A percentile compares a stretch with the other conserved stretches of the same genome.
phyloP scores from a whole-genome alignment of 2,329 filamentous ascomycete genomes.

The Hymenoscyphus fraxineus region DNA sequence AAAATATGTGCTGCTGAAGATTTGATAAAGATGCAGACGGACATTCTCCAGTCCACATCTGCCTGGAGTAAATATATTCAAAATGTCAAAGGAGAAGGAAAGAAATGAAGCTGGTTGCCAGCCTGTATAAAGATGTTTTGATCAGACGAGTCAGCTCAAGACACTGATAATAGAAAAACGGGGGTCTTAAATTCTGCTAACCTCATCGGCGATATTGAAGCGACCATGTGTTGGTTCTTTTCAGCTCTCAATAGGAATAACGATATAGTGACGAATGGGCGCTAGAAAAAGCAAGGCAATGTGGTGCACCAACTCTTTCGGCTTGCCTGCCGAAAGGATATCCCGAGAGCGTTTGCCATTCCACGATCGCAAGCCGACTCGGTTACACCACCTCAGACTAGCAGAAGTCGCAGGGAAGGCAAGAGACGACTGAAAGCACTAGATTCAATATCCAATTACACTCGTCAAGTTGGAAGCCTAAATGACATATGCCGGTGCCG shows the following conservation, averaged over 20 bases:
- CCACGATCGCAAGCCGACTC: conserved; percentile 7
- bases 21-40: not conserved
- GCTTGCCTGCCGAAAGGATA: not conserved
- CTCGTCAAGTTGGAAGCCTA: not conserved
- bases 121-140: not conserved
- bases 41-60: not conserved
- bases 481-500: not conserved
- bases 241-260: conserved; percentile 1
- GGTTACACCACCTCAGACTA: not conserved
- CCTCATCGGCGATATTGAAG: not conserved
- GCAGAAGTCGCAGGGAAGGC: not conserved
- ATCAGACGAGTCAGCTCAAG: not conserved
- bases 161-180: not conserved
- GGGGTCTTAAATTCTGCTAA: not conserved
- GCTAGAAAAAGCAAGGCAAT: conserved; percentile 3
- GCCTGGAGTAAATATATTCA: not conserved
- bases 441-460: not conserved
- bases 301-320: not conserved
- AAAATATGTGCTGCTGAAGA: not conserved
- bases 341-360: conserved; percentile 4
- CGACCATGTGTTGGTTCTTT: not conserved
- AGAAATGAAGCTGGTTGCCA: not conserved
- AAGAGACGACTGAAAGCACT: not conserved
- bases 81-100: not conserved
- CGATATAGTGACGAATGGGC: not conserved